Evolutionary conservation across 495 filamentous ascomycete species (phyloP), one percentile per base, ranked within the genome.

Genomic region (Neurospora sp.): DNA sequence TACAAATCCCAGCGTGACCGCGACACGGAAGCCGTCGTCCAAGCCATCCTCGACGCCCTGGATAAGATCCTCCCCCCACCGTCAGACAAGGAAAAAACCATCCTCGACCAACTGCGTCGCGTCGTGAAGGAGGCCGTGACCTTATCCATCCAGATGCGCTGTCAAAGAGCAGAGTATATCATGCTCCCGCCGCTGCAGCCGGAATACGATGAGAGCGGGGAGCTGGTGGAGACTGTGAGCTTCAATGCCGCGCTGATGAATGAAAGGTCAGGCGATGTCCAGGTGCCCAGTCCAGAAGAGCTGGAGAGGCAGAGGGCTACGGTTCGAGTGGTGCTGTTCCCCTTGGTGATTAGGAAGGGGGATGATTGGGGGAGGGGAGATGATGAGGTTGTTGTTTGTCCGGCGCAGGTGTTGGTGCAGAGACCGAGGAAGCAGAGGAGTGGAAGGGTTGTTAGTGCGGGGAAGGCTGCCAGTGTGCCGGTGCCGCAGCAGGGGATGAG

Each of bases 121-220:
- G 91, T 98, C 18, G 87, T 98, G 74, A 87, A 87, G 72, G 87
- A 92, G 40, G 95, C 96, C 0, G 95, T 95, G 41, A 91, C 90
- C 53, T 86, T 99, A 5, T 93, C 94, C 4, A 89, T 98, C 74
- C 94, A 98, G 84, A 98, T 99, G 96, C 93, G 96, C 75, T 95
- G 91, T 20, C 96, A 99, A 79, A 87, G 94, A 16, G 93, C 96
- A 20, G 94, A 98, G 81, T 99, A 95, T 82, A 93, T 96, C 82
- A 98, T 99, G 94, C 90, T 97, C 7, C 95, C 95, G 5, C 94
- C 96, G 10, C 86, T 96, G n/a, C 93, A 94, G 75, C 95, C 96
- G 12, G 93, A 97, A 77, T 98, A 96, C 83, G 94, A 98, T 81
- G 91, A 90, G 74, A 91, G 93, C 74, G 96, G 96, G 76, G 95